These are phyloP conservation scores for Parastagonospora avenae DNA, from an alignment of 2,329 filamentous ascomycete species.

Conservation along the genomic window DNA sequence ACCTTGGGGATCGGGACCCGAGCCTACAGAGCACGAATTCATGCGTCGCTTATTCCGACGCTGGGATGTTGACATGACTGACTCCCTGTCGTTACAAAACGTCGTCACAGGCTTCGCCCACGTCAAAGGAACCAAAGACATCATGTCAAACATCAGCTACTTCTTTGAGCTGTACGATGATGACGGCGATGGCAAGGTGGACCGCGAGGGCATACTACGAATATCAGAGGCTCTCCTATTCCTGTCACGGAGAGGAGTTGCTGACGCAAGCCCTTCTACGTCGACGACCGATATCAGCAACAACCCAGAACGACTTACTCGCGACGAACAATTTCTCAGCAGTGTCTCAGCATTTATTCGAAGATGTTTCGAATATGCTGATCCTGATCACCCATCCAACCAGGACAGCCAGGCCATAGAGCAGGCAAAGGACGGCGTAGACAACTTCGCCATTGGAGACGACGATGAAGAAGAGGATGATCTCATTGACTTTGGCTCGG, in stretches of 20 bases:
- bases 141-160: constrained; percentile 97
- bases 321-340: constrained; percentile 86
- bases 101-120: constrained; percentile 89
- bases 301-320: constrained; percentile 54
- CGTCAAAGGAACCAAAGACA: constrained; percentile 91
- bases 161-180: constrained; percentile 99
- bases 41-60: constrained; percentile 83
- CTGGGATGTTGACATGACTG: constrained; percentile 81
- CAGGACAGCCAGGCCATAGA: constrained; percentile 49
- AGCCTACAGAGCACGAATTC: constrained; percentile 93
- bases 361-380: constrained; percentile 96
- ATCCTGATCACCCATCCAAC: constrained; percentile 76
- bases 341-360: constrained; percentile 96
- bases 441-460: constrained; percentile 74
- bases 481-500: constrained; percentile 63
- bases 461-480: constrained; percentile 71
- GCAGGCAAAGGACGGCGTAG: constrained; percentile 41
- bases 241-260: constrained; percentile 84
- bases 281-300: constrained; percentile 60
- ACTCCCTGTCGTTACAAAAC: constrained; percentile 84
- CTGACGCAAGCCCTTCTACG: constrained; percentile 71
- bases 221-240: constrained; percentile 96
- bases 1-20: constrained; percentile 65
- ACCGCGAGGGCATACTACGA: constrained; percentile 89
- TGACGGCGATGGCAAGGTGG: constrained; percentile 85